Base-by-base conservation (phyloP, 805 yeast genomes). In the Cyberlindnera sargentensis region DNA sequence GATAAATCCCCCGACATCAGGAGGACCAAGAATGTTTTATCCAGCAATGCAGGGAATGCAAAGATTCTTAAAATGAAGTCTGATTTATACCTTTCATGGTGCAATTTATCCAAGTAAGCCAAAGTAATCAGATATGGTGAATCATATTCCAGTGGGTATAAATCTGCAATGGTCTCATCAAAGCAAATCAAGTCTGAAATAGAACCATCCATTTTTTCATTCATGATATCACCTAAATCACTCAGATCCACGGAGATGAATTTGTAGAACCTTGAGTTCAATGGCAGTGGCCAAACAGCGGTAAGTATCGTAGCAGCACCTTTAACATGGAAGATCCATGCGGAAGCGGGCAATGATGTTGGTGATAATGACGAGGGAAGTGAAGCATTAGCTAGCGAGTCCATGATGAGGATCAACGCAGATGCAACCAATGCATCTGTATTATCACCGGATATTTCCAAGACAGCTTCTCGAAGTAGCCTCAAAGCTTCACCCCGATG, bases 261-360 rank as follows among this genome's bases (percentile, higher is more conserved):
- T 49, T 79, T 73, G 56, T 78, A 76, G 58, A 82, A 82, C 43
- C 84, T 63, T 3, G 88, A 82, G 10, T 73, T 70, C 37, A 78
- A 81, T 37, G 82, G 81, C 40, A 89, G 67, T 4, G 96, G 96
- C 89, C 96, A 88, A n/a, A 90, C 96, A 1, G 96, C 95, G 2
- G 96, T 85, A 40, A 91, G 70, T 42, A 91, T 91, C 0, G 97
- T 90, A 5, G 96, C 96, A 0, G 97, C 96, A 30, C 97, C 98
- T 54, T 93, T 85, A 9, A 91, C 96, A 57, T 91, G 97, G 69
- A 87, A 93, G 44, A 91, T 81, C 98, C 98, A 91, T 0, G 97
- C 95, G 4, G 93, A 81, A 3, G 97, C 90, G 1, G 96, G 95
- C 45, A 89, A 63, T 3, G 89, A 81, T 6, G 70, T 63, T 11